Evolutionary conservation across 495 filamentous ascomycete genomes (phyloP), one percentile per base, ranked within the genome.

Genomic region (Astrocystis sublimbata): DNA sequence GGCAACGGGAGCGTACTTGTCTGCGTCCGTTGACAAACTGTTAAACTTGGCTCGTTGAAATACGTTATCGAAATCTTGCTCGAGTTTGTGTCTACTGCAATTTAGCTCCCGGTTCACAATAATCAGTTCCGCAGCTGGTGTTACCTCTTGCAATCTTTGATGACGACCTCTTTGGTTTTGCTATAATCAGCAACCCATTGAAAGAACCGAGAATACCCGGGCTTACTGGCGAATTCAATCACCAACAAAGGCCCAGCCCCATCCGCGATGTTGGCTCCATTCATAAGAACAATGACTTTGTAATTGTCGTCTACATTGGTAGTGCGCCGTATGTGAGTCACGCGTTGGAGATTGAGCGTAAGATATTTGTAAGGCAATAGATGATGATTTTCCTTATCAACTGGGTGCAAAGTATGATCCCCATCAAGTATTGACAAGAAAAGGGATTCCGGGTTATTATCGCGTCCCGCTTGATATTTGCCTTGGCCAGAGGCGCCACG

Each of bases 401-500:
- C 46, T 24, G 68, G 65, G 15, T 49, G 47, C 23, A 72, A 58
- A 5, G 60, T 64, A 43, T 61, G 28, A 46, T 63, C 62, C 10
- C 66, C 30, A 17, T 61, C 42, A 33, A 38, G 36, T 42, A 65
- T 24, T 38, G 57, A 65, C 15, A 72, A 46, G 33, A 52, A 68
- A 38, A 68, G 67, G 55, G 62, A 28, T 33, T 66, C 35, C 9
- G 35, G 50, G 21, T 28, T 54, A 19, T 33, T 30, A 6, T 50
- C 30, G 2, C 42, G 31, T 1, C 26, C 28, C 13, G 52, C 56
- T 19, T 68, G 61, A 19, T 72, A 72, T 17, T 49, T 43, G 47
- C 23, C 56, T 19, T 17, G 5, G n/a, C 70, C 70, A 10, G 68
- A 72, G 12, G 60, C 62, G 42, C 63, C 70, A 24, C 63, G 67